Percentiles rank a stretch among this genome's conserved stretches.
Evolutionary conservation across 2,329 filamentous ascomycete genomes (phyloP).

Genomic region (Aspergillus transmontanensis): DNA sequence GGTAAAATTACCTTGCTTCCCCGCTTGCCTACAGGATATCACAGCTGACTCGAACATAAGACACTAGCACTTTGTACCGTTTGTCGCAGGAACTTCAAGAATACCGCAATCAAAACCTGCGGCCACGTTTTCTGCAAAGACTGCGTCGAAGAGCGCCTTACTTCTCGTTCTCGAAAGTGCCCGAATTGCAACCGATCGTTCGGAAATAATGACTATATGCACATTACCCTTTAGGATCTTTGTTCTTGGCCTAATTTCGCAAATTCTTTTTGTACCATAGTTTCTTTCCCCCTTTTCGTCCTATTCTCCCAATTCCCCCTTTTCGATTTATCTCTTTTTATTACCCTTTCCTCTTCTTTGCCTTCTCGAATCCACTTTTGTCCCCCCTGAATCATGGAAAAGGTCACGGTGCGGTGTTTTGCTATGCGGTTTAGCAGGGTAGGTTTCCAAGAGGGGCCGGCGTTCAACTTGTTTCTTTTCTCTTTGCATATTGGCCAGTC

Average conservation of each 20-base stretch:
- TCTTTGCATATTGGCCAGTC: constrained; percentile 23
- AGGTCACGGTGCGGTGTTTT: constrained; percentile 42
- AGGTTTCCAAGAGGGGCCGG: constrained; percentile 31
- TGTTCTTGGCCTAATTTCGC: constrained; percentile 16
- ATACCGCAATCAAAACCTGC: constrained; percentile 89
- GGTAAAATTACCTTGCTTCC: constrained; percentile 57
- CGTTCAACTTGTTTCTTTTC: constrained; percentile 31
- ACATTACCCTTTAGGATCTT: constrained; percentile 45
- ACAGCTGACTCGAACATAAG: constrained; percentile 50
- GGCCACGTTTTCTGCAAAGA: constrained; percentile 91
- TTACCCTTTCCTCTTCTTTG: constrained; percentile 15
- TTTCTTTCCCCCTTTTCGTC: constrained; percentile 24
- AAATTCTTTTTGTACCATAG: constrained; percentile 37
- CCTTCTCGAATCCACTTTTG: constrained; percentile 11
- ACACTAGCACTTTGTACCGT: constrained; percentile 84
- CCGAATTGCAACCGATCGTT: constrained; percentile 92
- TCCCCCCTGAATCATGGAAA: constrained; percentile 24
- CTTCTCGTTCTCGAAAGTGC: constrained; percentile 90
- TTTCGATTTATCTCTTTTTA: constrained; percentile 17
- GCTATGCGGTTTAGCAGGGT: constrained; percentile 34
- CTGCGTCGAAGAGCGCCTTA: constrained; percentile 86
- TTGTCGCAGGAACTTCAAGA: constrained; percentile 90
- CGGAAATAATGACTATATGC: constrained; percentile 87
- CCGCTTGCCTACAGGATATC: background rate
- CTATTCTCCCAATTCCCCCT: constrained; percentile 12